Base-by-base conservation (phyloP, 768 basidiomycete species). In the Podaxis sp. region DNA sequence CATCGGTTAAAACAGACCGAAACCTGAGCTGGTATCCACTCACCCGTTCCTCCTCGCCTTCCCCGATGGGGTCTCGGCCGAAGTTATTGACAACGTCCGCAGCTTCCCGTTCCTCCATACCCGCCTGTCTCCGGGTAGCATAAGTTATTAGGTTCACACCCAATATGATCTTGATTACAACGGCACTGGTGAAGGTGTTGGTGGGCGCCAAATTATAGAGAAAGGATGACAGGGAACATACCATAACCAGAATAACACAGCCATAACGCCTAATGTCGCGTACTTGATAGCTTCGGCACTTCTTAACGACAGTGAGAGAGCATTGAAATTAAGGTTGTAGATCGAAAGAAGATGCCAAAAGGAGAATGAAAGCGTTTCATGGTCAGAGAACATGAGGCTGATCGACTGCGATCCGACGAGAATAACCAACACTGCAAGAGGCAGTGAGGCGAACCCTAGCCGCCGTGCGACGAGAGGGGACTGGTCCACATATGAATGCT, bases 401-500 rank as follows among this genome's bases (percentile, higher is more conserved):
- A 90, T 70, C 12, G 88, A 89, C 68, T 93, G 92, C 1, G 87
- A 83, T 22, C 89, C 88, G 46, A 94, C 84, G 60, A 96, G 80
- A 64, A 92, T 83, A 19, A 83, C 84, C 17, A 99, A 81, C 24
- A 93, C 93, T 0, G 95, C 94, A 2, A 99, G 82, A 0, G 97
- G 97, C 22, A 99, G 80, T 0, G 95, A 87, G 2, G 97, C 91
- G 73, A 99, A 97, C 15, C 97, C 97, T 8, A 99, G 81, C 5
- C 97, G 86, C 2, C 96, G 89, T 1, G 96, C 93, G 36, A 99
- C 94, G 4, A 96, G 82, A 5, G 96, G 96, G 1, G 96, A 96
- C 71, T 97, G 96, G 70, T 99, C 97, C 19, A 97, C 93, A 64
- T 96, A 95, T 2, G 90, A 82, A 72, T 95, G 93, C 89, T 93